Conservation (phyloP, 208 protist genomes). For the Leishmania amazonensis region DNA sequence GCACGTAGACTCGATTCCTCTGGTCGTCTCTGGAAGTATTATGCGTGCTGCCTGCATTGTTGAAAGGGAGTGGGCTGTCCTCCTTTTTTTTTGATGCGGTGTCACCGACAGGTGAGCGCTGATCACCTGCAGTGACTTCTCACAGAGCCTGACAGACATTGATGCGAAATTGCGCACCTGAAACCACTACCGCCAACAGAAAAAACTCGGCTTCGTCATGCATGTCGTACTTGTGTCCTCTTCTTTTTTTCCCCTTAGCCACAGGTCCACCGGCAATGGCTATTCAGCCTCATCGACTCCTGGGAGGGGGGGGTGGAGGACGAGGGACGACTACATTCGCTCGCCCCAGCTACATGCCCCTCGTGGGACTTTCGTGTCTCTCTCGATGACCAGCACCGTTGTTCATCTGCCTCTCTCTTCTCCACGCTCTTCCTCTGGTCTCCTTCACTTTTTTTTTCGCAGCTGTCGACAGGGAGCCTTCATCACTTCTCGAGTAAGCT, state of each 20-base stretch:
- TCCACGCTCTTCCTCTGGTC: not conserved
- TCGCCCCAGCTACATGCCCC: not conserved
- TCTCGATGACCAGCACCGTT: not conserved
- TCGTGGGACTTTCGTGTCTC: not conserved
- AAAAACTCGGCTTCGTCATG: not conserved
- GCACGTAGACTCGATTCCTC: not conserved
- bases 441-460: not conserved
- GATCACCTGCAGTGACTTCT: not conserved
- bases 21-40: not conserved
- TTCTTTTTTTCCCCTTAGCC: constrained; percentile 1
- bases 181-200: not conserved
- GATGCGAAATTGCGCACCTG: not conserved
- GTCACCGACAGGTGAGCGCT: not conserved
- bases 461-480: not conserved
- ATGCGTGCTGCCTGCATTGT: not conserved
- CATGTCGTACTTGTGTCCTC: not conserved
- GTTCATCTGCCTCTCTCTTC: not conserved
- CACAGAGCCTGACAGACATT: not conserved
- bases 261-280: not conserved
- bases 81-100: not conserved
- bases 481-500: not conserved
- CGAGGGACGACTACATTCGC: not conserved
- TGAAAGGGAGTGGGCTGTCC: not conserved
- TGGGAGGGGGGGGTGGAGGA: not conserved
- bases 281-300: not conserved